Base-by-base conservation (phyloP, 1,284 basidiomycete species). In the Uromyces viciae-fabae region DNA sequence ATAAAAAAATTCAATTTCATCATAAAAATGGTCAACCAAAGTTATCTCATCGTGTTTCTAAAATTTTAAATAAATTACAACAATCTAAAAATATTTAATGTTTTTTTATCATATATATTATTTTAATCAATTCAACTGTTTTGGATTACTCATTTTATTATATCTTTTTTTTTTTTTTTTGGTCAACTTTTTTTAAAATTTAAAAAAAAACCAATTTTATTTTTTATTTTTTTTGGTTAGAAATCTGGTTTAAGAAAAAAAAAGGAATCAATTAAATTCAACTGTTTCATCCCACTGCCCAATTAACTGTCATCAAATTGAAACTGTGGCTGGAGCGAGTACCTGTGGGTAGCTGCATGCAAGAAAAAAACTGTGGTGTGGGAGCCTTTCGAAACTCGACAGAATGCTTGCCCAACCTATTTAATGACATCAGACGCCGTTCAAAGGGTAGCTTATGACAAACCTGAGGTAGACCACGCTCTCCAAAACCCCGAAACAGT, bases 21-120 rank as follows among this genome's bases (percentile, higher is more conserved):
- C 75, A 77, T 60, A n/a, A 36, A 28, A 79, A 79, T 43, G 76
- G 76, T 14, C 76, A 79, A 46, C 76, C 76, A n/a, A 79, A 71
- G 25, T 33, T 79, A 19, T 42, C 49, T 8, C 52, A 71, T 42
- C 60, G 62, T 17, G 40, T 79, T 11, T 31, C n/a, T 28, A 64
- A 71, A 40, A 56, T 79, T 19, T 46, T 79, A 28, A 33, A 25
- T 56, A 69, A 79, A 60, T 66, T 79, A 33, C 31, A 69, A 15
- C 49, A 31, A n/a, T 19, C 25, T 11, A 49, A 49, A 49, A 49
- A 49, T 49, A 11, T 49, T 49, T 22, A 49, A 49, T 49, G 46
- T 49, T 49, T 49, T 49, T 49, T 49, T 49, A 49, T 49, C 22
- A 49, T 49, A 11, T 22, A 49, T 49, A 11, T 49, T 49, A 11